phyloP scores from a whole-genome alignment of 371 early-diverging fungal genomes.

The Mortierella sp. region DNA sequence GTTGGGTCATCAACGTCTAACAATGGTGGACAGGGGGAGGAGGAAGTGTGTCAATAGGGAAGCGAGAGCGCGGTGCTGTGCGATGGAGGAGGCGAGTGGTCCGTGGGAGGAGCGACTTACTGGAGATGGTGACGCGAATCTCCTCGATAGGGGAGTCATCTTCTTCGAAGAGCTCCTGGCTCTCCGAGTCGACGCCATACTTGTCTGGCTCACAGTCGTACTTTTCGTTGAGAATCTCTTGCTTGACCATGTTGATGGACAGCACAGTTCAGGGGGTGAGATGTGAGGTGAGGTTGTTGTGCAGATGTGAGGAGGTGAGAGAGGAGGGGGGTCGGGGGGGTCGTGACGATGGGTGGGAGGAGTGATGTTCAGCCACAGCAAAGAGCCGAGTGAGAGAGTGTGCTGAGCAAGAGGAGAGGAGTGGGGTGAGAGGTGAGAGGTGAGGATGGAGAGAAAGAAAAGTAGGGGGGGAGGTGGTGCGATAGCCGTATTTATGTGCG shows the following conservation, averaged over 20 bases:
- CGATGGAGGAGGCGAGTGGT: neutral
- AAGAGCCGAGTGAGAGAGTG: neutral
- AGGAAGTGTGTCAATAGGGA: neutral
- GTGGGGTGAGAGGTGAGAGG: neutral
- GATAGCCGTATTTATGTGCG: no score
- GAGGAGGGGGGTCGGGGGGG: neutral
- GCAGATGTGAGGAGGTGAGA: neutral
- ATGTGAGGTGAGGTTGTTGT: neutral
- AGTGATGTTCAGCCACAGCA: neutral
- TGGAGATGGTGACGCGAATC: constrained; percentile 72
- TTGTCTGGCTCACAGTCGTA: constrained; percentile 42
- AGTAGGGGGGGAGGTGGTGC: neutral
- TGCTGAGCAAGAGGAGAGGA: neutral
- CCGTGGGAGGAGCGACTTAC: constrained; percentile 35
- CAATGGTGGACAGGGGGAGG: neutral
- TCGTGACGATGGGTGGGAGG: neutral
- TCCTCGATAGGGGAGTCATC: constrained; percentile 80
- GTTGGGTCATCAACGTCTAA: constrained; percentile 28
- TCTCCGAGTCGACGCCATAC: constrained; percentile 3
- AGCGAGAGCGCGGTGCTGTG: neutral
- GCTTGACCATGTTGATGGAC: constrained; percentile 4
- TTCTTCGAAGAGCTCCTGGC: constrained; percentile 66
- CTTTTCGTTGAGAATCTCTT: constrained; percentile 9
- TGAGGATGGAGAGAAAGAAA: neutral
- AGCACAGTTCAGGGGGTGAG: neutral